A percentile compares a stretch with the other conserved stretches of the same genome.
These are phyloP conservation scores for Beauveria asiatica DNA, from an alignment of 2,329 filamentous ascomycete genomes.

Conservation along the genomic window DNA sequence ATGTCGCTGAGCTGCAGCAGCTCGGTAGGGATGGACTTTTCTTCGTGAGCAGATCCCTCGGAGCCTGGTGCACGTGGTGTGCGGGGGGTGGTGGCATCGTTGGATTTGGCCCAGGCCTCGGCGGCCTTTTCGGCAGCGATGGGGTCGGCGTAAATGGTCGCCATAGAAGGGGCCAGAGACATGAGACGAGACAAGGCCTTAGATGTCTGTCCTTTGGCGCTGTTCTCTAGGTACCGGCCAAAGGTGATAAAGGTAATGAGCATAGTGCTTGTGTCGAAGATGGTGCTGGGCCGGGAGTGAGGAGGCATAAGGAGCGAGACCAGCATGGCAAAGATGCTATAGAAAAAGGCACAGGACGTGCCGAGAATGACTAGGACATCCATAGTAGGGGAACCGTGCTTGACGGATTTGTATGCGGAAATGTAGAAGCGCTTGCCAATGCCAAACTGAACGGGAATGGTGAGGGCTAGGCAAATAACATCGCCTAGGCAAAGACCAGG, in stretches of 20 bases:
- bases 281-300: slow-evolving; percentile 73
- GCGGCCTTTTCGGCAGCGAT: slow-evolving; percentile 88
- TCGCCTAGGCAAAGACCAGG: slow-evolving; percentile 84
- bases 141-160: slow-evolving; percentile 89
- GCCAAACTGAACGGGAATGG: slow-evolving; percentile 91
- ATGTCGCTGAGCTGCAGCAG: slow-evolving; percentile 90
- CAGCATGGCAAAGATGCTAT: slow-evolving; percentile 79
- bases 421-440: slow-evolving; percentile 91
- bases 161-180: slow-evolving; percentile 93
- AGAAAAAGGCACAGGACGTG: slow-evolving; percentile 93
- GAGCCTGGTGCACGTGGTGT: slow-evolving; percentile 25
- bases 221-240: slow-evolving; percentile 85
- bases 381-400: slow-evolving; percentile 91
- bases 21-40: slow-evolving; percentile 84
- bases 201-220: slow-evolving; percentile 92
- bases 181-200: slow-evolving; percentile 88
- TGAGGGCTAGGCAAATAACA: slow-evolving; percentile 71
- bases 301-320: slow-evolving; percentile 69
- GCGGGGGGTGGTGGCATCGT: slow-evolving; percentile 19
- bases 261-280: slow-evolving; percentile 98
- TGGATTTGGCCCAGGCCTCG: slow-evolving; percentile 55
- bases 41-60: slow-evolving; percentile 60
- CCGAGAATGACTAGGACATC: slow-evolving; percentile 91
- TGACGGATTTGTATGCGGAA: slow-evolving; percentile 87
- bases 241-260: slow-evolving; percentile 91